Evolutionary conservation across 495 filamentous ascomycete species (phyloP).

Genomic region (Pyronema omphalodes): DNA sequence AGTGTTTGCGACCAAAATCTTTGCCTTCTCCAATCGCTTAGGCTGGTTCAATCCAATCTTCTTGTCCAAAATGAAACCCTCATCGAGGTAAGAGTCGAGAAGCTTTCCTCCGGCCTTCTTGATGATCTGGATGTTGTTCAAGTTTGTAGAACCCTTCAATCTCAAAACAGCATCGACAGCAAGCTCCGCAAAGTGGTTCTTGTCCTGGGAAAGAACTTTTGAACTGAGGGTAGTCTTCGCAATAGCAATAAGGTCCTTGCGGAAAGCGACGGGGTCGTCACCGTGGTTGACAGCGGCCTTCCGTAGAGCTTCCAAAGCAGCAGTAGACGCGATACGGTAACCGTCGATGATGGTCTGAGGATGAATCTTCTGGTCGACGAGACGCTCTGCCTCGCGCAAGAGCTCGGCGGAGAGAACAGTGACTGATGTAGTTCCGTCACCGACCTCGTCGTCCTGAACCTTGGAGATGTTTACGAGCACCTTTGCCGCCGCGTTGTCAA

Average conservation of each 20-base stretch:
- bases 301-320: conserved; percentile 67
- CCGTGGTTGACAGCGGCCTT: conserved; percentile 76
- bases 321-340: conserved; percentile 86
- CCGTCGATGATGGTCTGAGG: conserved; percentile 99
- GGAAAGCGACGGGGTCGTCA: conserved; percentile 61
- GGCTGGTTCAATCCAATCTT: conserved; percentile 97
- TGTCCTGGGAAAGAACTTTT: conserved; percentile 87
- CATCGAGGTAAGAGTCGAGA: conserved; percentile 89
- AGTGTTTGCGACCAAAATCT: conserved; percentile 93
- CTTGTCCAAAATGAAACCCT: conserved; percentile 97
- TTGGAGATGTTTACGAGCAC: conserved; percentile 97
- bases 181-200: conserved; percentile 75
- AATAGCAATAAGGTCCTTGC: conserved; percentile 75
- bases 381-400: conserved; percentile 86
- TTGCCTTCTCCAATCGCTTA: conserved; percentile 90
- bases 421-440: conserved; percentile 85
- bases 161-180: conserved; percentile 86
- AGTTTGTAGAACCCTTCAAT: conserved; percentile 76
- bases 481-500: conserved; percentile 96
- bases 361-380: conserved; percentile 94
- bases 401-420: conserved; percentile 89
- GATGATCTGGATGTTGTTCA: conserved; percentile 97
- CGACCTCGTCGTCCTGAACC: conserved; percentile 96
- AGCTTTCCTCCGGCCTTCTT: conserved; percentile 98
- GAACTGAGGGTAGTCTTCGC: conserved; percentile 95